Conservation (phyloP, 345 rosid species). For the Viola odorata region DNA sequence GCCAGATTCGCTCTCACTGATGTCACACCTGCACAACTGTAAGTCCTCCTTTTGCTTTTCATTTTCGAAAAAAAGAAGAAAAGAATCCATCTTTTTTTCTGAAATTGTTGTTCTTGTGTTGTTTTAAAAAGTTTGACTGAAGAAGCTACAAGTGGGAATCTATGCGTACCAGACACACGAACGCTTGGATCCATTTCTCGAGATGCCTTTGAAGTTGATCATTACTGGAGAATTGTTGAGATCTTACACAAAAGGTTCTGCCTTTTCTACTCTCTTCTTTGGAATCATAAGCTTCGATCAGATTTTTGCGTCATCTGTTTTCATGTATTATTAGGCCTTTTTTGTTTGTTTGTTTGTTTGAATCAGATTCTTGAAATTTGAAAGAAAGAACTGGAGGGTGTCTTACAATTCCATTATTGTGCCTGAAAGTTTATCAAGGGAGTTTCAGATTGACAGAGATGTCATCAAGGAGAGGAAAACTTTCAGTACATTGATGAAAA, state of each 20-base stretch:
- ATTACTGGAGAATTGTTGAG: constrained; percentile 70
- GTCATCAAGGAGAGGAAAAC: constrained; percentile 41
- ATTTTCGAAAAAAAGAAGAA: neutral
- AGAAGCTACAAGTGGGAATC: constrained; percentile 66
- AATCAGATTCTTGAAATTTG: constrained; percentile 60
- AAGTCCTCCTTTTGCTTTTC: constrained; percentile 3
- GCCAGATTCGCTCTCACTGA: constrained; percentile 89
- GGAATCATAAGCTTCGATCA: neutral
- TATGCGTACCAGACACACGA: constrained; percentile 57
- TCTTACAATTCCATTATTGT: constrained; percentile 68
- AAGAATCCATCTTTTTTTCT: neutral
- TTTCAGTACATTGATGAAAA: constrained; percentile 46
- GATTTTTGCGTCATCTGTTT: neutral
- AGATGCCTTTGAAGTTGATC: constrained; percentile 91
- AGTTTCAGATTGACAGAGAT: constrained; percentile 58
- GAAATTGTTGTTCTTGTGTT: neutral
- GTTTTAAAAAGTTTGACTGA: constrained; percentile 57
- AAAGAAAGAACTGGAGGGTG: constrained; percentile 70
- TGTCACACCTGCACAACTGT: constrained; percentile 73
- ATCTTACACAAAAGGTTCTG: constrained; percentile 69
- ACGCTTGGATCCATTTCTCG: constrained; percentile 67
- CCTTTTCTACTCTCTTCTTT: neutral
- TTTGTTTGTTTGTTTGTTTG: neutral
- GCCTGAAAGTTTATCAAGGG: constrained; percentile 79
- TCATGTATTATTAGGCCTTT: neutral